A percentile compares a stretch with the other conserved stretches of the same genome.
These are phyloP conservation scores for Torulaspora quercuum DNA, from an alignment of 805 yeast genomes.

Conservation along the genomic window DNA sequence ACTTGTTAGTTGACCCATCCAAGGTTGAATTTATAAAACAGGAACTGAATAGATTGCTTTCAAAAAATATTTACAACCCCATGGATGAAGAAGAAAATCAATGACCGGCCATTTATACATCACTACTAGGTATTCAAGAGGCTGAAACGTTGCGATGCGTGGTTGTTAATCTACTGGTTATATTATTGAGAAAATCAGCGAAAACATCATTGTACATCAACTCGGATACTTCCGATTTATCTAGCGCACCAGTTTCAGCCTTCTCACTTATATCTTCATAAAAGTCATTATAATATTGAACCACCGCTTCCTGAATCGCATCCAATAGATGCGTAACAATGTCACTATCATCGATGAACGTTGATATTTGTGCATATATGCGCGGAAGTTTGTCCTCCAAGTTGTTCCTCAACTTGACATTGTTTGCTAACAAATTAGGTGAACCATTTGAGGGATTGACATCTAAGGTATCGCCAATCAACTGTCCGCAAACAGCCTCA, in stretches of 20 bases:
- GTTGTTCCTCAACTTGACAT: constrained; percentile 45
- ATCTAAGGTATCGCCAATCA: constrained; percentile 46
- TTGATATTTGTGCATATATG: constrained; percentile 47
- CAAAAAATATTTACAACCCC: constrained; percentile 84
- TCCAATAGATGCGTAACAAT: constrained; percentile 53
- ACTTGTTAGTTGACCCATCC: constrained; percentile 72
- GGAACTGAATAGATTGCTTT: constrained; percentile 70
- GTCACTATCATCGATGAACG: constrained; percentile 55
- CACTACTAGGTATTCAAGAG: not conserved
- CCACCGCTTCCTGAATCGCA: constrained; percentile 60
- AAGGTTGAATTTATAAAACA: constrained; percentile 72
- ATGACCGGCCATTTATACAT: constrained; percentile 7
- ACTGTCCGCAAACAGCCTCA: constrained; percentile 48
- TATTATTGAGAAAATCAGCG: constrained; percentile 45
- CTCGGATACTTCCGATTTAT: constrained; percentile 41
- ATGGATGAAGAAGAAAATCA: constrained; percentile 61
- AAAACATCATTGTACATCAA: constrained; percentile 65
- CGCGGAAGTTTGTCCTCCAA: constrained; percentile 56
- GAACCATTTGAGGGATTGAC: constrained; percentile 29
- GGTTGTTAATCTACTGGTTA: constrained; percentile 20
- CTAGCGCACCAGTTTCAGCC: constrained; percentile 22
- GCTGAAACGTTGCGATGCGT: no score
- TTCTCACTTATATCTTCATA: constrained; percentile 38
- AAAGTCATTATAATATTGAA: constrained; percentile 55
- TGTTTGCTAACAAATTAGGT: constrained; percentile 25